Conservation (phyloP, 1,284 basidiomycete species). For the Boletellus dicymbophilus region DNA sequence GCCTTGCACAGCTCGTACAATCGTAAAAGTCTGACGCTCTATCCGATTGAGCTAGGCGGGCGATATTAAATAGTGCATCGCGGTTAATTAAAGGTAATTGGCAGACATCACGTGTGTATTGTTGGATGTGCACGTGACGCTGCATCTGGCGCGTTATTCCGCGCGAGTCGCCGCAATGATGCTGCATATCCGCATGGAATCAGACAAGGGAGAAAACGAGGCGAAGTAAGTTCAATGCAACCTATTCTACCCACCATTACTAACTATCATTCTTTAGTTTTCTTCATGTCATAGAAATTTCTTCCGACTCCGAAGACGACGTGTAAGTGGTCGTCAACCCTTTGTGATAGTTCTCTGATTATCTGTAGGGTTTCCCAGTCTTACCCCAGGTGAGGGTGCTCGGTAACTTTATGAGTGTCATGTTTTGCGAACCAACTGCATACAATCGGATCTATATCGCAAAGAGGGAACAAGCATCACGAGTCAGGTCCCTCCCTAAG, state of each 20-base stretch:
- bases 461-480: not conserved
- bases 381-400: conserved; percentile 15
- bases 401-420: too few species aligned
- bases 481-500: not conserved
- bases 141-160: conserved; percentile 4
- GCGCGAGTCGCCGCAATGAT: too few species aligned
- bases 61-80: too few species aligned
- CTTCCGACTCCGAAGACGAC: conserved; percentile 48
- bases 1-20: too few species aligned
- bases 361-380: conserved; percentile 11
- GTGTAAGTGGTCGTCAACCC: conserved; percentile 15
- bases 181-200: too few species aligned
- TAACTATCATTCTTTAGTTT: not conserved
- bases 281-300: conserved; percentile 52
- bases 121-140: conserved; percentile 17
- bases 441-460: not conserved
- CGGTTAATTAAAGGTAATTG: too few species aligned
- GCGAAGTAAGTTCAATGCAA: too few species aligned
- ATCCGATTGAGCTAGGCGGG: conserved; percentile 87
- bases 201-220: too few species aligned
- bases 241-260: too few species aligned
- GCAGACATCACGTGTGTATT: conserved; percentile 21
- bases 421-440: not conserved
- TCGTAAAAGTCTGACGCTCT: conserved; percentile 83
- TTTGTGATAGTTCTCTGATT: not conserved